A percentile compares a stretch with the other conserved stretches of the same genome.
phyloP scores from a whole-genome alignment of 2,329 filamentous ascomycete genomes.

The Sarocladium oryzae region DNA sequence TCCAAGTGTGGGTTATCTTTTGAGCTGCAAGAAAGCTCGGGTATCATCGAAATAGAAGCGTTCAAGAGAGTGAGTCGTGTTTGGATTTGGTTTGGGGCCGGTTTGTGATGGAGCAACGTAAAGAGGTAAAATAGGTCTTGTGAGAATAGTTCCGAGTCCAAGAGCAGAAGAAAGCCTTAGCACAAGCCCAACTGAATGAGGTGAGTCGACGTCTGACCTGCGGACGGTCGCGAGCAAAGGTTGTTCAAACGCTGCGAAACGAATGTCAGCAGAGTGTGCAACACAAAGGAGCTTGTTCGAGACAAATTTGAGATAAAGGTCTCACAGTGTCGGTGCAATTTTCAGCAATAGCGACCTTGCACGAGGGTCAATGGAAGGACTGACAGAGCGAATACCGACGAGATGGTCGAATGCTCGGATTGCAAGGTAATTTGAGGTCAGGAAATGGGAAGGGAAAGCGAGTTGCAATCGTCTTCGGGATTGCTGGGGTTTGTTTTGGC shows the following conservation, averaged over 20 bases:
- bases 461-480: not conserved
- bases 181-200: no score
- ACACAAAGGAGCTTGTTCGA: slow-evolving; percentile 1
- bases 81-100: not conserved
- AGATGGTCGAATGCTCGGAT: not conserved
- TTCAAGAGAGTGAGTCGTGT: not conserved
- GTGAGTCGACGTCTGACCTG: slow-evolving; percentile 9
- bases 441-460: not conserved
- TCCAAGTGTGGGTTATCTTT: not conserved
- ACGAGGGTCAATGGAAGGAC: slow-evolving; percentile 5
- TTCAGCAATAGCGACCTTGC: slow-evolving; percentile 9
- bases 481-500: slow-evolving; percentile 9
- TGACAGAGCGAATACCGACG: not conserved
- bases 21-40: slow-evolving; percentile 5
- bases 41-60: slow-evolving; percentile 8
- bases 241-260: slow-evolving; percentile 3
- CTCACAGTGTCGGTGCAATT: slow-evolving; percentile 7
- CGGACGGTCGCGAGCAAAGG: slow-evolving; percentile 7
- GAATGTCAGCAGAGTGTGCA: slow-evolving; percentile 1
- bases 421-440: not conserved
- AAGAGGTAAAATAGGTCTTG: not conserved
- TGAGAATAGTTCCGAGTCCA: no score
- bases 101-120: no score
- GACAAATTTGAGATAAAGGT: not conserved
- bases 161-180: no score